phyloP scores from a whole-genome alignment of 768 basidiomycete genomes.

The Termitomyces sp. region DNA sequence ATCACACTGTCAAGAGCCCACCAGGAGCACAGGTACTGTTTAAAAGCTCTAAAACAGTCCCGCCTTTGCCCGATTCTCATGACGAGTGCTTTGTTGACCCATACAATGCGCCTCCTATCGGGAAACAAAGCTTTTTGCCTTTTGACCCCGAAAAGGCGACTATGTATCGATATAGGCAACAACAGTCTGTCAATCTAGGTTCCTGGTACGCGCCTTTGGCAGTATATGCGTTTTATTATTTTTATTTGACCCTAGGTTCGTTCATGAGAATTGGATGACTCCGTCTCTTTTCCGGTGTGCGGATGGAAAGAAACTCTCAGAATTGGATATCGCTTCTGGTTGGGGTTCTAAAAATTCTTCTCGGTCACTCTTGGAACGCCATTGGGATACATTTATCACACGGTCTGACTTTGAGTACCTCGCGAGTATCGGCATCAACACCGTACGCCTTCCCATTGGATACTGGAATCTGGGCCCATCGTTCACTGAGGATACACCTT shows the following conservation, averaged over 20 bases:
- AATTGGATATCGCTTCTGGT: conserved; percentile 63
- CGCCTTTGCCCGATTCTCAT: conserved; percentile 1
- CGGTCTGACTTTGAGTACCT: conserved; percentile 63
- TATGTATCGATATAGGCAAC: conserved; percentile 56
- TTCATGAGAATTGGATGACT: conserved; percentile 72
- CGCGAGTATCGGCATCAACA: conserved; percentile 62
- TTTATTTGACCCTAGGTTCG: conserved; percentile 43
- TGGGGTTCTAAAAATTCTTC: conserved; percentile 42
- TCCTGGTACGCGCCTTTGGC: conserved; percentile 40
- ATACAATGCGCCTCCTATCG: conserved; percentile 22
- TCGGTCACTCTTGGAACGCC: conserved; percentile 51
- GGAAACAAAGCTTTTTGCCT: conserved; percentile 34
- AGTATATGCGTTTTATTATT: neutral
- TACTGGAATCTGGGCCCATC: conserved; percentile 54
- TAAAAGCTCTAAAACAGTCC: neutral
- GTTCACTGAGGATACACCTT: conserved; percentile 61
- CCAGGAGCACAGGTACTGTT: conserved; percentile 1
- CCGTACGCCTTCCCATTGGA: conserved; percentile 57
- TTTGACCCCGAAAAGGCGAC: conserved; percentile 44
- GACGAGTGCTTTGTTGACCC: conserved; percentile 22
- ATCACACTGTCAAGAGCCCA: neutral
- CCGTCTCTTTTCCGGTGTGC: conserved; percentile 61
- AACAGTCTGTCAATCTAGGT: conserved; percentile 60
- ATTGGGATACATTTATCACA: conserved; percentile 74
- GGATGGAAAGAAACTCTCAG: conserved; percentile 40